These are phyloP conservation scores for Hamamelis virginiana DNA, from an alignment of 164 flowering plant genomes.

Conservation along the genomic window DNA sequence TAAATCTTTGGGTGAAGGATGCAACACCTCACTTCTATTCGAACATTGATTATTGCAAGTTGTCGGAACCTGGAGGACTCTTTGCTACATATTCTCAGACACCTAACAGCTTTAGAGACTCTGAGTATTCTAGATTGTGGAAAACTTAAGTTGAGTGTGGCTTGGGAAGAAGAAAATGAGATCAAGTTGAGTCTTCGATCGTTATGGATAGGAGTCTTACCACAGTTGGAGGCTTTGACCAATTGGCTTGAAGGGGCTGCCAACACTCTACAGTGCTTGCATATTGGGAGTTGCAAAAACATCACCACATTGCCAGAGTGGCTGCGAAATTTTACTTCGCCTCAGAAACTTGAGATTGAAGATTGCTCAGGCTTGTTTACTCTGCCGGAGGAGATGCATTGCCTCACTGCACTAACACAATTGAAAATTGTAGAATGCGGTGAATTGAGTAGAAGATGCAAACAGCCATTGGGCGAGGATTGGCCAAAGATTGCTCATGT, in stretches of 20 bases:
- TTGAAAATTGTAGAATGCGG: too few species aligned
- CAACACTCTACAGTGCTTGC: neutral
- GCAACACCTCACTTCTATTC: neutral
- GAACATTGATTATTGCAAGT: neutral
- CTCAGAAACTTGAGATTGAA: too few species aligned
- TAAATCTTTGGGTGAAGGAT: neutral
- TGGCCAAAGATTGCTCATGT: too few species aligned
- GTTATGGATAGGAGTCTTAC: neutral
- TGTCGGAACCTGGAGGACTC: neutral
- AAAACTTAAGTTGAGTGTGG: conserved; percentile 6
- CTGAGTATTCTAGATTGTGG: neutral
- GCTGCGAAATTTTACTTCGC: too few species aligned
- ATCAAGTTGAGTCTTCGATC: neutral
- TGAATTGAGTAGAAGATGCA: too few species aligned
- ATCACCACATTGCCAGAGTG: too few species aligned
- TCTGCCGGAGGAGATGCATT: too few species aligned
- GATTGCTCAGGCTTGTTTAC: too few species aligned
- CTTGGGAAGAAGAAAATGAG: neutral
- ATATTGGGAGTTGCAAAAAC: too few species aligned
- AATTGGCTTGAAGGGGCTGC: neutral
- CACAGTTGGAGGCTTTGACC: conserved; percentile 2
- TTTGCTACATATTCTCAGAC: neutral
- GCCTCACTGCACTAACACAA: too few species aligned
- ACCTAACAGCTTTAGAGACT: neutral
- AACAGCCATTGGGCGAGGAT: too few species aligned